Percentiles rank a stretch among this genome's conserved stretches.
Conservation (phyloP, 2,329 filamentous ascomycete genomes). For the Microdochium paspali region DNA sequence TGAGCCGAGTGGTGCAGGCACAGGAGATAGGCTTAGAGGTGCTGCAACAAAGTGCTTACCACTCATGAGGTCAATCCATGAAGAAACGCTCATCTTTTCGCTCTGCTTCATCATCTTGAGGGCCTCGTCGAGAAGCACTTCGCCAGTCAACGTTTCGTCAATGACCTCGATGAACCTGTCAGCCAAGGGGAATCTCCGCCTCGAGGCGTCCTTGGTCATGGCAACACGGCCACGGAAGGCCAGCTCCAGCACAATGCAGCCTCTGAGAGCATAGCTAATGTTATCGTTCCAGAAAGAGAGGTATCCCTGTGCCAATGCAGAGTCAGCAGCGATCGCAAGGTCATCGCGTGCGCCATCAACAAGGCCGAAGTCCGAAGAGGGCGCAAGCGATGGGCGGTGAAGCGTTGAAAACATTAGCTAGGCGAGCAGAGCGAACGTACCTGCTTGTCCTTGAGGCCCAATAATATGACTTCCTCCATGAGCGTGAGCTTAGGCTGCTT, state of each 20-base stretch:
- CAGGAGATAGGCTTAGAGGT: background rate
- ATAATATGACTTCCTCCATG: constrained; percentile 95
- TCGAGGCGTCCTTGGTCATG: constrained; percentile 94
- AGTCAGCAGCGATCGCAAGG: constrained; percentile 3
- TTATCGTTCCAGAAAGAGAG: constrained; percentile 99
- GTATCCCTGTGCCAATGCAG: constrained; percentile 85
- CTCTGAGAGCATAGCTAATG: constrained; percentile 93
- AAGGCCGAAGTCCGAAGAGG: background rate
- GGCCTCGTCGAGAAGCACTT: constrained; percentile 93
- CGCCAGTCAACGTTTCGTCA: constrained; percentile 91
- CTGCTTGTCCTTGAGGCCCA: constrained; percentile 98
- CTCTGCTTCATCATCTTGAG: constrained; percentile 99
- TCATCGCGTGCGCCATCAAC: constrained; percentile 8
- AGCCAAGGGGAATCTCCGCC: constrained; percentile 84
- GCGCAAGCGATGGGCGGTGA: constrained; percentile 11
- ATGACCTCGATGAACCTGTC: constrained; percentile 95
- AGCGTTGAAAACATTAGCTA: background rate
- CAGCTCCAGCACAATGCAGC: constrained; percentile 96
- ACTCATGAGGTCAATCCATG: constrained; percentile 98
- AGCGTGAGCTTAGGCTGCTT: constrained; percentile 97
- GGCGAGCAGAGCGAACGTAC: constrained; percentile 33
- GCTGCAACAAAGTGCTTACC: constrained; percentile 46
- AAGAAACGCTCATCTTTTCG: constrained; percentile 99
- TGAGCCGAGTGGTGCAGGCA: constrained; percentile 1
- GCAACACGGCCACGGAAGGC: constrained; percentile 92